These are phyloP conservation scores for Neurospora sp. DNA, from an alignment of 495 filamentous ascomycete genomes.

Conservation along the genomic window DNA sequence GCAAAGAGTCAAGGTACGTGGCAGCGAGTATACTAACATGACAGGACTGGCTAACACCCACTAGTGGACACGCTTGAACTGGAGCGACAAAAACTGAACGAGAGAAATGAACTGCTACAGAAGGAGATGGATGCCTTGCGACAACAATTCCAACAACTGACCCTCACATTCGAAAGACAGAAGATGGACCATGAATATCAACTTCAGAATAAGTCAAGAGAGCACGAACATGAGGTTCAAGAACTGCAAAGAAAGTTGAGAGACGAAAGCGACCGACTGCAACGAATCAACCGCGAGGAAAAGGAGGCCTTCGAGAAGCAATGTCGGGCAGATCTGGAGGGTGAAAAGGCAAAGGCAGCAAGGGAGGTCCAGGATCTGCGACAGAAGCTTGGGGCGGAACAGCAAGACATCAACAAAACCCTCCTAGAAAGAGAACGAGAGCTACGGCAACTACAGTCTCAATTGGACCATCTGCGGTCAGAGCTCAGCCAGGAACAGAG, in stretches of 20 bases:
- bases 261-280: constrained; percentile 18
- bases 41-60: not conserved
- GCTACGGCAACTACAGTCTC: constrained; percentile 40
- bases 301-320: constrained; percentile 34
- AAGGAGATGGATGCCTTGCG: constrained; percentile 50
- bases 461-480: constrained; percentile 42
- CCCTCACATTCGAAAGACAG: constrained; percentile 18
- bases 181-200: constrained; percentile 28
- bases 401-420: constrained; percentile 52
- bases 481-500: constrained; percentile 50
- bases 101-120: constrained; percentile 46
- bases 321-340: constrained; percentile 36
- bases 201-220: constrained; percentile 28
- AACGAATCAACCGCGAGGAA: constrained; percentile 28
- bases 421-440: constrained; percentile 54
- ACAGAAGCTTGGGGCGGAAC: constrained; percentile 48
- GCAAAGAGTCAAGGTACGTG: constrained; percentile 65
- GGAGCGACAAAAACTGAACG: constrained; percentile 44
- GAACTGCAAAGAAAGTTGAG: constrained; percentile 30
- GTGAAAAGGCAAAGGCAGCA: constrained; percentile 47
- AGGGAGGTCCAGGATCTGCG: constrained; percentile 59
- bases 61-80: constrained; percentile 60
- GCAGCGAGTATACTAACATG: not conserved
- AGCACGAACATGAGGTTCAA: constrained; percentile 23
- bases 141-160: constrained; percentile 20